Evolutionary conservation across 768 basidiomycete genomes (phyloP), one percentile per base, ranked within the genome.

Genomic region (Rhodosporidiobolus sp.): DNA sequence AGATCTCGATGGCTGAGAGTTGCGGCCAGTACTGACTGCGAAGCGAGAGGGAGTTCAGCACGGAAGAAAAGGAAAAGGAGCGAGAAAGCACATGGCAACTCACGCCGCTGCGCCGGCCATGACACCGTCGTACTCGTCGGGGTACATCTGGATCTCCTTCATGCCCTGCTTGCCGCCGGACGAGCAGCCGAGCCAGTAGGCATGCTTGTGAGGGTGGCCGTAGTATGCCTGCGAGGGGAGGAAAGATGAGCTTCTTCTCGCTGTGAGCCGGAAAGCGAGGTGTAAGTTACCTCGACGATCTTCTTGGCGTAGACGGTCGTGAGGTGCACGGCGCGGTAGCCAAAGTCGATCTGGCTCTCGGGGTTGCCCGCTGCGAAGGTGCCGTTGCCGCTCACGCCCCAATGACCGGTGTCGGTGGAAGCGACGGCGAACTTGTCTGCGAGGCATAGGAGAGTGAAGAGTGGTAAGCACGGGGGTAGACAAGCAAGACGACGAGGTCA

Each of bases 181-280:
- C 0, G 77, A 78, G 67, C 77, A 78, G 22, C 77, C 77, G 62
- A 69, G 45, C 77, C 77, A 78, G 58, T 74, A 74, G 8, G 71
- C 45, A 9, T 59, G 52, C 38, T 67, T 52, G 6, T 70, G 65
- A 48, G 64, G 45, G 26, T 69, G 66, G 8, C 74, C 69, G 56
- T 77, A 77, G 57, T 72, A 76, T 1, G 60, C 65, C 70, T 72
- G 70, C 3, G 20, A 24, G 11, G 62, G 26, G 46, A 12, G 26
- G 9, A 14, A 32, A 22, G 53, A 22, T 38, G 16, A 19, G 52
- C n/a, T n/a, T n/a, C n/a, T n/a, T n/a, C n/a, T n/a, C n/a, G n/a
- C n/a, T n/a, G n/a, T n/a, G n/a, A n/a, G n/a, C n/a, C n/a, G 59
- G 28, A 8, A 19, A n/a, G 19, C 9, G 43, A 1, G 32, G 34